Conservation (phyloP, 23 red algal species). For the Gracilaria gracilis region DNA sequence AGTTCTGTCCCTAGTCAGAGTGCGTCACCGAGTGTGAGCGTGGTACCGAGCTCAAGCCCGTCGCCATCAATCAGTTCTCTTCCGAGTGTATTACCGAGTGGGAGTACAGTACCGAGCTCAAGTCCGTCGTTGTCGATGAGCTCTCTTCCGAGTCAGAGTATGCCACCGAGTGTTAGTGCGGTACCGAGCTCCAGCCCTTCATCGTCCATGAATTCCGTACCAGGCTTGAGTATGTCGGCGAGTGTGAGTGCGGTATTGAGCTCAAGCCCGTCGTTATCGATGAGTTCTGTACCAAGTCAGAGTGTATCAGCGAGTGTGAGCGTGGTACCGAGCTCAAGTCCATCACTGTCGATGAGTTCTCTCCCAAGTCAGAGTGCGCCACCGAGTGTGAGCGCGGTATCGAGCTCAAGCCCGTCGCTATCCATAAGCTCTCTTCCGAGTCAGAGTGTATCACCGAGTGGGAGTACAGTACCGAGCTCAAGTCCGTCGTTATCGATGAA, state of each 20-base stretch:
- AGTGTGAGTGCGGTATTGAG: not conserved
- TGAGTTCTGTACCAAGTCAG: not conserved
- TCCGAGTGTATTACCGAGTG: not conserved
- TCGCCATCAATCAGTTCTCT: too few species aligned
- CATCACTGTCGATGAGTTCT: not conserved
- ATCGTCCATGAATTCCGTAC: too few species aligned
- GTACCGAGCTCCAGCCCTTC: conserved; percentile 8
- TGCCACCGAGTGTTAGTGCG: too few species aligned
- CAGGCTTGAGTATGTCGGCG: too few species aligned
- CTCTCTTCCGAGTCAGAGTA: too few species aligned
- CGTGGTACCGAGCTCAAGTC: not conserved
- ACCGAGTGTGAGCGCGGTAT: not conserved
- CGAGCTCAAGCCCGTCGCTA: not conserved
- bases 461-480: not conserved
- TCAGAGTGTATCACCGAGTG: conserved; percentile 1
- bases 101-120: not conserved
- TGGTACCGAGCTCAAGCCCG: not conserved
- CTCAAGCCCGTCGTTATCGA: not conserved
- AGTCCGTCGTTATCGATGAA: not conserved
- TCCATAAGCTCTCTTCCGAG: too few species aligned
- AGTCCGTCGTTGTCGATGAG: too few species aligned
- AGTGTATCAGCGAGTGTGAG: not conserved
- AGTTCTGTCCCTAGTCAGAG: not conserved
- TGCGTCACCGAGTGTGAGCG: not conserved
- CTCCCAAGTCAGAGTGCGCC: not conserved